These are phyloP conservation scores for Magnolia kwangsiensis DNA, from an alignment of 164 flowering plant species.

Conservation along the genomic window DNA sequence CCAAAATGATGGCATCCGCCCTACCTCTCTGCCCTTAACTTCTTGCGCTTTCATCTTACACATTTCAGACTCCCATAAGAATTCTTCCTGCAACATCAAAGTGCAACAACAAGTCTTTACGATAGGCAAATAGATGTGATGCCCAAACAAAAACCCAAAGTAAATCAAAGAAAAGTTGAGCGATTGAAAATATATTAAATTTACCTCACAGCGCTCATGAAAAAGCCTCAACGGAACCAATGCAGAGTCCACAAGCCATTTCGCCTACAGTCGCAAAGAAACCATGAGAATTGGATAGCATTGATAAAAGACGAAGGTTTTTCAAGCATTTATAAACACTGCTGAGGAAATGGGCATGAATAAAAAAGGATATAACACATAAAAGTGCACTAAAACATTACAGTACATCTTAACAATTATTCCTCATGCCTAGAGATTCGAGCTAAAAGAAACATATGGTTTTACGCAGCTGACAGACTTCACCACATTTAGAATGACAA, in stretches of 20 bases:
- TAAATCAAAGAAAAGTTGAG: neutral
- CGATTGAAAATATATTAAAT: neutral
- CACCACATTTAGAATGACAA: no score
- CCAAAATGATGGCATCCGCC: neutral
- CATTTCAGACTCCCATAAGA: slow-evolving; percentile 95
- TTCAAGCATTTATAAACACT: neutral
- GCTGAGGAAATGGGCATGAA: neutral
- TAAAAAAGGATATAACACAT: neutral
- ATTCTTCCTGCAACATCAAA: slow-evolving; percentile 67
- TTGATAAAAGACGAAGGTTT: neutral
- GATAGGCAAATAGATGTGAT: neutral
- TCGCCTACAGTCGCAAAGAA: slow-evolving; percentile 48
- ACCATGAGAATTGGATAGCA: slow-evolving; percentile 4
- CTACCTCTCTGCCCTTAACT: slow-evolving; percentile 90
- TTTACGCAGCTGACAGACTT: neutral
- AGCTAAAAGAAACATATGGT: neutral
- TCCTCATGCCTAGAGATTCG: neutral
- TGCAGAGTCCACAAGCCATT: slow-evolving; percentile 75
- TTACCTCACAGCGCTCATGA: slow-evolving; percentile 97
- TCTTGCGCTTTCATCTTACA: slow-evolving; percentile 92
- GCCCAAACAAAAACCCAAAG: neutral
- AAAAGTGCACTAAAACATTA: neutral
- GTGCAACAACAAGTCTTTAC: neutral
- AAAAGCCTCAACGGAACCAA: slow-evolving; percentile 81
- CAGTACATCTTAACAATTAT: neutral